Evolutionary conservation across 2,329 filamentous ascomycete genomes (phyloP), one percentile per base, ranked within the genome.

Genomic region (Beauveria sp.): DNA sequence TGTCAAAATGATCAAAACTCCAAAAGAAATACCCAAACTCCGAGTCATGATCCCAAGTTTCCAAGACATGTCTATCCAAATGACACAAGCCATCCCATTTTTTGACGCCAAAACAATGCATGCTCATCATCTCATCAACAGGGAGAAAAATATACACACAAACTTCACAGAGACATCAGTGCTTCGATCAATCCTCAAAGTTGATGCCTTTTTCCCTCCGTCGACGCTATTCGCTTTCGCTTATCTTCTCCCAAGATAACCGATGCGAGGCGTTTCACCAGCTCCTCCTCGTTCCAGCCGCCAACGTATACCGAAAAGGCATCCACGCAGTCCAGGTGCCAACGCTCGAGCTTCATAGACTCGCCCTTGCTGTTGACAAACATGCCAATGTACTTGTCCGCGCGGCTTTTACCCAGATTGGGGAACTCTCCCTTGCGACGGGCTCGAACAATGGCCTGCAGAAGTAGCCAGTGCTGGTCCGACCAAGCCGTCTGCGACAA

Each of bases 241-340:
- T 63, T 67, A 70, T 77, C 71, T 69, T 83, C 82, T 1, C 80
- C 82, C 0, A 83, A 70, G 2, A 85, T 71, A 26, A 86, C 71
- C 5, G 74, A 71, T 68, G 84, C 85, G 24, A 86, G 69, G 50
- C 83, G 71, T 72, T 80, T 83, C 10, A 77, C 78, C 7, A 86
- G 69, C 12, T 70, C 71, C 8, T 66, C 72, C 65, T 80, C 82
- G 24, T 79, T 77, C 82, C 82, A 85, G 10, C 73, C 76, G 20
- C 77, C 77, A 3, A 83, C 75, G 62, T 79, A 74, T 14, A 68
- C 68, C 62, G 71, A 72, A 66, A 85, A 86, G 3, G 79, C 82
- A 62, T 84, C 79, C 26, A 85, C 76, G 60, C 84, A 77, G 63
- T 86, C 83, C 20, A 85, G 70, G 63, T 86, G 83, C 83, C 83